phyloP scores from a whole-genome alignment of 2,329 filamentous ascomycete genomes.

The Sporothrix phasma region DNA sequence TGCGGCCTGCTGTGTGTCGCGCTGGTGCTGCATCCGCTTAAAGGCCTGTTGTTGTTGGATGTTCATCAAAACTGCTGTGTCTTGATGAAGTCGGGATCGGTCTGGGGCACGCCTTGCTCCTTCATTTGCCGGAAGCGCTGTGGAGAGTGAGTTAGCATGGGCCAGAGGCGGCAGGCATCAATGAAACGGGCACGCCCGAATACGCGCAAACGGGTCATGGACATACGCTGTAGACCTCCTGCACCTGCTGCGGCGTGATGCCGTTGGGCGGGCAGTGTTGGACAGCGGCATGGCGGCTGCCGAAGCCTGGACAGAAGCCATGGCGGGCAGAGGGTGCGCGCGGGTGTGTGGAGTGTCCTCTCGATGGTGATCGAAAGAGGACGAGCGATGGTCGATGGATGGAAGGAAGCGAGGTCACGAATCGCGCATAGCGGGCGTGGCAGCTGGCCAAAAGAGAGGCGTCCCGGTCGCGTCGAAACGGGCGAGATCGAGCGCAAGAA shows the following conservation, averaged over 20 bases:
- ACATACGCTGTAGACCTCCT: constrained; percentile 47
- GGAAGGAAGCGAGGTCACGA: neutral
- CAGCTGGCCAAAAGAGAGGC: neutral
- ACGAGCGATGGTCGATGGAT: neutral
- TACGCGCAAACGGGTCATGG: neutral
- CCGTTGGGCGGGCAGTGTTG: constrained; percentile 53
- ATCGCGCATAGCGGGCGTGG: constrained; percentile 11
- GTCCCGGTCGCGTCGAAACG: neutral
- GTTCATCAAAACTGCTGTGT: constrained; percentile 63
- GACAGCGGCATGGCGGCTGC: constrained; percentile 55
- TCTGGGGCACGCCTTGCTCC: constrained; percentile 65
- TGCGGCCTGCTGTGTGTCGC: constrained; percentile 20
- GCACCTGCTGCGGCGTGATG: constrained; percentile 66
- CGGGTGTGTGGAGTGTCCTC: neutral
- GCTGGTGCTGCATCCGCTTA: constrained; percentile 34
- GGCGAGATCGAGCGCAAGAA: neutral
- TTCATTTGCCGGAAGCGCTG: constrained; percentile 90
- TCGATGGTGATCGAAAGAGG: neutral
- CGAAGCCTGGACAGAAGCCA: constrained; percentile 72
- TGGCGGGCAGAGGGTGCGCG: constrained; percentile 32
- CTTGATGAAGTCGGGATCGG: constrained; percentile 82
- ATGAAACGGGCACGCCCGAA: neutral
- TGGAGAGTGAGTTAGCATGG: neutral
- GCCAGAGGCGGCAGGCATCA: neutral
- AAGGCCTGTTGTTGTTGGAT: constrained; percentile 38